These are phyloP conservation scores for Jaltomata sinuosa DNA, from an alignment of 257 asterid genomes.

Conservation along the genomic window DNA sequence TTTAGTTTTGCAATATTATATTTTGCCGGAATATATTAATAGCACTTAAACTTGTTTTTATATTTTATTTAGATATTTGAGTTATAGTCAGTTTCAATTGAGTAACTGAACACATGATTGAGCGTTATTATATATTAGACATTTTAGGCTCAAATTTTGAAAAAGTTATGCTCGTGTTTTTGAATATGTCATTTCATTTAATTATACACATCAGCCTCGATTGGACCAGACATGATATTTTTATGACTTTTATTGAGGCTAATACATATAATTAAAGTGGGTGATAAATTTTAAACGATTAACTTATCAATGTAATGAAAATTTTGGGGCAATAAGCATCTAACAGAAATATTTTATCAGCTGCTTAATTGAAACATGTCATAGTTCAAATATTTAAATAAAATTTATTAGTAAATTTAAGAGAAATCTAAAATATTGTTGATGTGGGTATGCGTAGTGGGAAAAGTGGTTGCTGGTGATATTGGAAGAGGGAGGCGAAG, in stretches of 20 bases:
- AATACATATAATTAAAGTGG: neutral
- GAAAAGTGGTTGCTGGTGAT: slow-evolving; percentile 48
- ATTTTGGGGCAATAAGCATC: neutral
- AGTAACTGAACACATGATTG: neutral
- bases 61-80: neutral
- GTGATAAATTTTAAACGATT: neutral
- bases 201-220: neutral
- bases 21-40: neutral
- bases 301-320: neutral
- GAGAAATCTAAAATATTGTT: neutral
- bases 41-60: neutral
- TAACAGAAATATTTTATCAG: neutral
- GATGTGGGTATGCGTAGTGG: slow-evolving; percentile 37
- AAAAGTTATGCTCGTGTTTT: neutral
- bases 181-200: neutral
- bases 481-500: slow-evolving; percentile 2
- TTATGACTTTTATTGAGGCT: neutral
- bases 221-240: neutral
- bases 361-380: neutral
- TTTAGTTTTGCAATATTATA: neutral
- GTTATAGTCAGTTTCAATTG: neutral
- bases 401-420: too few relatives aligned
- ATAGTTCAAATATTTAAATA: too few relatives aligned
- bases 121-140: neutral
- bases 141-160: neutral